Percentiles rank a stretch among this genome's conserved stretches.
These are phyloP conservation scores for Volvariella volvacea DNA, from an alignment of 1,284 basidiomycete species.

Conservation along the genomic window DNA sequence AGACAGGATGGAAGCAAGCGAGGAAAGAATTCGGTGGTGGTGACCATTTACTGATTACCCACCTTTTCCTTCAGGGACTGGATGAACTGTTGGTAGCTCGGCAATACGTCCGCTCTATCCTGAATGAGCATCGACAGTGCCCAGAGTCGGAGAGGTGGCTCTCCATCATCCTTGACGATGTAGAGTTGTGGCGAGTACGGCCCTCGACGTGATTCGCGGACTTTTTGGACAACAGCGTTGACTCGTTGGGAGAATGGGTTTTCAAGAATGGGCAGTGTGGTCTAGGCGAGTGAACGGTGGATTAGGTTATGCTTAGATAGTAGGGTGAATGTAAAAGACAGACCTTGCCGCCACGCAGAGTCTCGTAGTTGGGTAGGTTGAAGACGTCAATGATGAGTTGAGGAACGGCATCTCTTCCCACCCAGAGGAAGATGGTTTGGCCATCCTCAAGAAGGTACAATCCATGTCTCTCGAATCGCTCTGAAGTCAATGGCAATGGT, in stretches of 20 bases:
- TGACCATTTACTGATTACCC: background rate
- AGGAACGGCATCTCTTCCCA: constrained; percentile 94
- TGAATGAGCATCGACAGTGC: constrained; percentile 93
- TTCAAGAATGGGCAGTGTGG: constrained; percentile 81
- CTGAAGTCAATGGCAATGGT: constrained; percentile 88
- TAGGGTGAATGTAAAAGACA: constrained; percentile 11
- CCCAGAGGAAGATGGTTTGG: constrained; percentile 97
- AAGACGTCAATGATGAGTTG: constrained; percentile 95
- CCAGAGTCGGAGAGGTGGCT: constrained; percentile 90
- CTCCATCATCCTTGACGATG: constrained; percentile 97
- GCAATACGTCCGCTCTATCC: constrained; percentile 91
- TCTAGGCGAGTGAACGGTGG: constrained; percentile 41
- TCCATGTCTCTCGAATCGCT: constrained; percentile 91
- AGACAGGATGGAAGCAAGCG: too few relatives aligned
- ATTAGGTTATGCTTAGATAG: background rate
- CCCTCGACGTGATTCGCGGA: constrained; percentile 83
- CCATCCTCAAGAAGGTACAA: constrained; percentile 97
- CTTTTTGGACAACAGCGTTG: constrained; percentile 90
- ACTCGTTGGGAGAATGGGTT: constrained; percentile 93
- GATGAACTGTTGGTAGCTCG: constrained; percentile 91
- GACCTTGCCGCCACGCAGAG: constrained; percentile 89
- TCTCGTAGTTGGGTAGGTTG: constrained; percentile 82
- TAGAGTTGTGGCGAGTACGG: constrained; percentile 95
- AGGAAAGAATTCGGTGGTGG: too few relatives aligned
- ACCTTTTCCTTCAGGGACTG: constrained; percentile 39